Conservation (phyloP, 768 basidiomycete genomes). For the Suillus subaureus region DNA sequence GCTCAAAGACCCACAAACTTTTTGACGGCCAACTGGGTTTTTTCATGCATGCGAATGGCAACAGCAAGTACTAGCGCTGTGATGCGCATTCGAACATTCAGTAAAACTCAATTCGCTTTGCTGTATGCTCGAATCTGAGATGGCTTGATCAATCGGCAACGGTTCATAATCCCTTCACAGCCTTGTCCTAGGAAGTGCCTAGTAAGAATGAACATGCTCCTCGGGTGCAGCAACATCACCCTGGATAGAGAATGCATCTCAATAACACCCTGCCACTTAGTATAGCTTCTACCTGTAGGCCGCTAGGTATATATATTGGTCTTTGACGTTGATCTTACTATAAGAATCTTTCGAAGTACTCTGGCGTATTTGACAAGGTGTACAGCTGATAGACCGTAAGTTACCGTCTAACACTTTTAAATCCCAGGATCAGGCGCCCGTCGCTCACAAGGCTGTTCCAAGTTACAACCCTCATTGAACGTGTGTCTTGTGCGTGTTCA, state of each 20-base stretch:
- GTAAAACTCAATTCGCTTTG: neutral
- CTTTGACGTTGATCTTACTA: neutral
- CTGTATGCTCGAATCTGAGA: neutral
- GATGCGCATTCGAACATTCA: neutral
- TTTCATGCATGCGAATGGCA: too few species aligned
- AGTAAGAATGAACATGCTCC: neutral
- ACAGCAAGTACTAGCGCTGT: too few species aligned
- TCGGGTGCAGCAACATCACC: neutral
- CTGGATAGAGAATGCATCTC: neutral
- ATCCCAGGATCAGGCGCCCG: neutral
- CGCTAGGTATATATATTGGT: neutral
- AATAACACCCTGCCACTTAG: neutral
- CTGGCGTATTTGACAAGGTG: neutral
- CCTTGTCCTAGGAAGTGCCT: neutral
- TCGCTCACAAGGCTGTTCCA: neutral
- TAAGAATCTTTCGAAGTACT: neutral
- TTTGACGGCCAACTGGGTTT: too few species aligned
- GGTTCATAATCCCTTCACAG: neutral
- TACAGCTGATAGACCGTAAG: neutral
- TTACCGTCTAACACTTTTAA: neutral
- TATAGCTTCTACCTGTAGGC: neutral
- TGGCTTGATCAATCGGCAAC: too few species aligned
- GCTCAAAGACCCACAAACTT: too few species aligned
- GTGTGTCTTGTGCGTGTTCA: neutral
- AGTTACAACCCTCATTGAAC: neutral